Percentiles rank a stretch among this genome's conserved stretches.
phyloP scores from a whole-genome alignment of 208 protist species.

The Acanthamoeba lenticulata region DNA sequence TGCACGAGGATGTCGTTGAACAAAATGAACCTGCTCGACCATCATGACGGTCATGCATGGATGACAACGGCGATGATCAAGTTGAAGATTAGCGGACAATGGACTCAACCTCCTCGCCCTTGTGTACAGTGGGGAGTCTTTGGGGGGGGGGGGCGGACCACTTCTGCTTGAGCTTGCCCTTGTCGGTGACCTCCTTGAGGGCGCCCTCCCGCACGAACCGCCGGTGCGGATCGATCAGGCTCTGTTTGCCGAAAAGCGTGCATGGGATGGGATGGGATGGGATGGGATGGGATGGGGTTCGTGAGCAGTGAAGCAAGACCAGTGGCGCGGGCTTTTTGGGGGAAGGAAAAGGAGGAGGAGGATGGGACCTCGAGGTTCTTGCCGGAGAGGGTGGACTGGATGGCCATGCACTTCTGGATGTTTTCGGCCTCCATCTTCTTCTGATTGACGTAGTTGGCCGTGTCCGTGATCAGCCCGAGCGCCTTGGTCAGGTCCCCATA shows the following conservation, averaged over 20 bases:
- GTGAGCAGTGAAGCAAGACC: too few relatives aligned
- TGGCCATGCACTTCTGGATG: slow-evolving; percentile 38
- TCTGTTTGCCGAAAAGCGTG: background rate
- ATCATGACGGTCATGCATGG: too few relatives aligned
- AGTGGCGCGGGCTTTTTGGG: too few relatives aligned
- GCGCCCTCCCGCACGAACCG: slow-evolving; percentile 23
- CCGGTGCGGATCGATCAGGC: background rate
- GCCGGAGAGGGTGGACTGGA: background rate
- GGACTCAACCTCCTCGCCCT: too few relatives aligned
- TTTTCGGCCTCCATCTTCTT: slow-evolving; percentile 6
- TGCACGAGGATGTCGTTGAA: slow-evolving; percentile 33
- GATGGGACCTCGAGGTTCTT: background rate
- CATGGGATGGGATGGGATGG: background rate
- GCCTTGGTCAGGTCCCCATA: background rate
- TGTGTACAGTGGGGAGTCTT: too few relatives aligned
- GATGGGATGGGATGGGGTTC: background rate
- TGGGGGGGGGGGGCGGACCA: background rate
- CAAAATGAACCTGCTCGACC: background rate
- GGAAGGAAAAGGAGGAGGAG: background rate
- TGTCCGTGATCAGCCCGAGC: background rate
- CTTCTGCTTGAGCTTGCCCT: slow-evolving; percentile 9
- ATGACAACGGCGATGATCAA: too few relatives aligned
- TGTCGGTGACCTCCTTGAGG: slow-evolving; percentile 22
- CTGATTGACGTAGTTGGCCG: slow-evolving; percentile 9
- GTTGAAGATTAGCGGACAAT: too few relatives aligned